A percentile compares a stretch with the other conserved stretches of the same genome.
phyloP scores from a whole-genome alignment of 441 rosid species.

The Croton setiger region DNA sequence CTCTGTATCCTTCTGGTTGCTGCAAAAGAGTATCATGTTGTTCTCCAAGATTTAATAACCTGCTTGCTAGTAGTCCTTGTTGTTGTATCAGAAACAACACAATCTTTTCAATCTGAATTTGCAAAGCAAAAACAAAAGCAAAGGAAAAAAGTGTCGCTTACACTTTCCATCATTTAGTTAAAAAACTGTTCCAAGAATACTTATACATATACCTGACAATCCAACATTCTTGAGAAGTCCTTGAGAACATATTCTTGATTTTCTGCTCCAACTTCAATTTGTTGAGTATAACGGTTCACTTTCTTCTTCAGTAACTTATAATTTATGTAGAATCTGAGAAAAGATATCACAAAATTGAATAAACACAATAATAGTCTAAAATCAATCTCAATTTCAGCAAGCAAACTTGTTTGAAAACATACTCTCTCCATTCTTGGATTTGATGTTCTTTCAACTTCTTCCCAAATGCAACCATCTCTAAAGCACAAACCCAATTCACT shows the following conservation, averaged over 20 bases:
- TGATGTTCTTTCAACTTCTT: conserved; percentile 84
- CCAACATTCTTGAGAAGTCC: conserved; percentile 94
- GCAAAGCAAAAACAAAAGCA: not conserved
- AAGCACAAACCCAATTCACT: conserved; percentile 8
- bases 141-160: not conserved
- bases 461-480: conserved; percentile 90
- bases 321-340: conserved; percentile 71
- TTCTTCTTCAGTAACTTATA: conserved; percentile 91
- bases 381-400: not conserved
- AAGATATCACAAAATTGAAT: not conserved
- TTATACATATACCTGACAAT: conserved; percentile 46
- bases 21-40: conserved; percentile 54
- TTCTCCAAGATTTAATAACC: conserved; percentile 57
- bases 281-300: conserved; percentile 69
- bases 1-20: conserved; percentile 51
- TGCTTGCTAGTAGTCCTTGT: conserved; percentile 77
- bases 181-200: not conserved
- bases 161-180: not conserved
- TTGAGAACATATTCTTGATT: conserved; percentile 78
- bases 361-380: not conserved
- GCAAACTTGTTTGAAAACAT: conserved; percentile 10
- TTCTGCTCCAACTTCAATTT: conserved; percentile 60
- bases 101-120: conserved; percentile 75
- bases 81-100: conserved; percentile 90
- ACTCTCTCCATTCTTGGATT: conserved; percentile 80